A percentile compares a stretch with the other conserved stretches of the same genome.
Conservation (phyloP, 805 yeast species). For the Starmera quercuum region DNA sequence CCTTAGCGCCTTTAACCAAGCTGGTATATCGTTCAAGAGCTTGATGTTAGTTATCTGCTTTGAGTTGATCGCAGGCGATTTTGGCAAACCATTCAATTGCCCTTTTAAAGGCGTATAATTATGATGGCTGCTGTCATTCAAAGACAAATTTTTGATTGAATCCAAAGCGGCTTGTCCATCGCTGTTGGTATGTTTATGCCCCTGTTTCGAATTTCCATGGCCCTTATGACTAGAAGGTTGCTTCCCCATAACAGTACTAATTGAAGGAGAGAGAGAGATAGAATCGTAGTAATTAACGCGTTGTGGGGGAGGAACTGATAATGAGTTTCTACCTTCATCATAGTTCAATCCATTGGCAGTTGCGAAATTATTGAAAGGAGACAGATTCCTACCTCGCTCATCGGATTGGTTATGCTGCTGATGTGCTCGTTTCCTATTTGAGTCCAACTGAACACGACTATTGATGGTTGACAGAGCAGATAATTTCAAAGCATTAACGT, state of each 20-base stretch:
- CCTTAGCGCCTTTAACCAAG: constrained; percentile 85
- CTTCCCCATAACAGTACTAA: constrained; percentile 1
- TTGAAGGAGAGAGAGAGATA: constrained; percentile 3
- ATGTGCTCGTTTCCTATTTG: constrained; percentile 22
- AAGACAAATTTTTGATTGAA: constrained; percentile 11
- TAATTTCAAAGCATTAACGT: constrained; percentile 42
- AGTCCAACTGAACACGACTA: constrained; percentile 38
- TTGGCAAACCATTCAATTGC: constrained; percentile 13
- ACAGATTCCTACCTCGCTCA: constrained; percentile 10
- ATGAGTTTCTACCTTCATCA: constrained; percentile 9
- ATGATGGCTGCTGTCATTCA: constrained; percentile 1
- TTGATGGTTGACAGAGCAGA: constrained; percentile 64
- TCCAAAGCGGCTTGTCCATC: constrained; percentile 1
- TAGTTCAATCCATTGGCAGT: neutral
- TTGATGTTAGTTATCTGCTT: constrained; percentile 44
- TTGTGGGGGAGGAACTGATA: constrained; percentile 19
- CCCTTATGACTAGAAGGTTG: neutral
- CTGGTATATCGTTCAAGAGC: constrained; percentile 70
- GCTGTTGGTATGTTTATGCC: neutral
- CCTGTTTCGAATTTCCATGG: neutral
- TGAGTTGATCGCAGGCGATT: constrained; percentile 40
- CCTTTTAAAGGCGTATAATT: constrained; percentile 2
- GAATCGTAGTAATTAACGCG: constrained; percentile 17
- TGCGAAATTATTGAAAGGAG: neutral
- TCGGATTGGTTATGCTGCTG: constrained; percentile 1